Conservation (phyloP, 2,329 filamentous ascomycete genomes). For the Coleophoma crateriformis region DNA sequence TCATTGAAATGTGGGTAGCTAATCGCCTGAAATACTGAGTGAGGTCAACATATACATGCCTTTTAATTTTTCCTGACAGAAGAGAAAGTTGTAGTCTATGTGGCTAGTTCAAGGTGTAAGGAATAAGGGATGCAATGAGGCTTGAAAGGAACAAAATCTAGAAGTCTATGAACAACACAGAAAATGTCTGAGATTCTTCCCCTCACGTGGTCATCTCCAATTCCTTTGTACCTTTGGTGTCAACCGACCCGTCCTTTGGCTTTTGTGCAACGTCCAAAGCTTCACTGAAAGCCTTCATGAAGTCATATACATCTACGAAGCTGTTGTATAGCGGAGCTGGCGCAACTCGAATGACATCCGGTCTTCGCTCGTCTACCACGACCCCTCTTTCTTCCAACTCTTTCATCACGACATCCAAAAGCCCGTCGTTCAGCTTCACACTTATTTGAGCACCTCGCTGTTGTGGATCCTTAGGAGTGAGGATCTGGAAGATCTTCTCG, state of each 20-base stretch:
- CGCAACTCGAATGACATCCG: constrained; percentile 70
- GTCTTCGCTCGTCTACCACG: constrained; percentile 69
- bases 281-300: constrained; percentile 39
- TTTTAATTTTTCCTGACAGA: no score
- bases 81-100: no score
- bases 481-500: constrained; percentile 41
- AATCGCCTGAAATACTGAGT: no score
- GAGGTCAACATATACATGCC: no score
- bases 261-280: constrained; percentile 25
- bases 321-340: constrained; percentile 72
- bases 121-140: no score
- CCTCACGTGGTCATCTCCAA: constrained; percentile 2
- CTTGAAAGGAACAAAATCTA: no score
- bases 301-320: constrained; percentile 59
- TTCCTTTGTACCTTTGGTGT: background rate
- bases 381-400: constrained; percentile 56
- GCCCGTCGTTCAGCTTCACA: constrained; percentile 50
- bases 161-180: no score
- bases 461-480: constrained; percentile 60
- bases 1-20: no score
- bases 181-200: no score
- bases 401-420: constrained; percentile 58
- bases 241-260: constrained; percentile 3
- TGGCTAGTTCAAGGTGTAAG: no score
- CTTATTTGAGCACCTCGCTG: constrained; percentile 71